Evolutionary conservation across 257 asterid genomes (phyloP).

Genomic region (Solanum dulcamara): DNA sequence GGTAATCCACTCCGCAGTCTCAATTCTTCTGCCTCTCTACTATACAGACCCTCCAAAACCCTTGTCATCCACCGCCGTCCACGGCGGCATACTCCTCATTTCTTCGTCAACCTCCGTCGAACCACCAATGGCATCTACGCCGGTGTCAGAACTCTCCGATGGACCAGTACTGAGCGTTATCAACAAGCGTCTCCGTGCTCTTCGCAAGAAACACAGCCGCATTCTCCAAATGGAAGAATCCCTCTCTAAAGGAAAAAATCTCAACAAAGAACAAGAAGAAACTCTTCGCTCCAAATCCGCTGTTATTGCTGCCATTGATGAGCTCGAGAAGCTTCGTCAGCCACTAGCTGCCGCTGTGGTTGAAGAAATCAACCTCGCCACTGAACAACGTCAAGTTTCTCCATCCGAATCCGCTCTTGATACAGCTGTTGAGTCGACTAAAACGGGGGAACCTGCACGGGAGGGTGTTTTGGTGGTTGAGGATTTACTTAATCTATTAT

Average conservation of each 20-base stretch:
- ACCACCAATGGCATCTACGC: conserved; percentile 3
- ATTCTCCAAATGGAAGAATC: conserved; percentile 79
- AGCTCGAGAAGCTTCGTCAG: conserved; percentile 62
- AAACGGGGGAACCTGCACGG: neutral
- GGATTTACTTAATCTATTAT: conserved; percentile 59
- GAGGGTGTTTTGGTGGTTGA: neutral
- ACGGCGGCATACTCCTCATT: neutral
- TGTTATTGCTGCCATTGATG: conserved; percentile 52
- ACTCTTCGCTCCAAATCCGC: conserved; percentile 56
- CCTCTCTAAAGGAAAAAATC: conserved; percentile 43
- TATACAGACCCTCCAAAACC: neutral
- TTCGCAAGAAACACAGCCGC: conserved; percentile 63
- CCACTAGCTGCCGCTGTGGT: conserved; percentile 53
- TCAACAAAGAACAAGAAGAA: conserved; percentile 81
- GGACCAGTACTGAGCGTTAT: conserved; percentile 66
- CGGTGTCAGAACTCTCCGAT: conserved; percentile 38
- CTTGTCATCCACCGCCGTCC: neutral
- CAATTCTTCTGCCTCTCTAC: neutral
- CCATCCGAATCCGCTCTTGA: neutral
- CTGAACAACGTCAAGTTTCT: neutral
- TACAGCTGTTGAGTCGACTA: neutral
- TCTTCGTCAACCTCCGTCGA: neutral
- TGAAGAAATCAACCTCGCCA: conserved; percentile 48
- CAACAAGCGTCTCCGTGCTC: conserved; percentile 76
- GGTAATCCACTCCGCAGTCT: neutral